phyloP scores from a whole-genome alignment of 495 filamentous ascomycete species.

The Echria macrotheca region DNA sequence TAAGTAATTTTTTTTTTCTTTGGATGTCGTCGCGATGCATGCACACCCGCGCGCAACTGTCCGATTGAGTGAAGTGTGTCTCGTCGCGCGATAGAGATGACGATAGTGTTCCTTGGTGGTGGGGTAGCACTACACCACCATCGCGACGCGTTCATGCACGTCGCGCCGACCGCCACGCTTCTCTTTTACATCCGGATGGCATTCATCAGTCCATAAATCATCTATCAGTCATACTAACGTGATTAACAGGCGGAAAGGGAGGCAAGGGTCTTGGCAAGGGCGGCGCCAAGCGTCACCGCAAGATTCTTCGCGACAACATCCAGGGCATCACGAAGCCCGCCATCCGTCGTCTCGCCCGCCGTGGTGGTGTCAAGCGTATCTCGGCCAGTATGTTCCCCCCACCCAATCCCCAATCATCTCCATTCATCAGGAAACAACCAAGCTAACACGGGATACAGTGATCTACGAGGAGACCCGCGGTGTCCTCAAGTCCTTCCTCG shows the following conservation, averaged over 20 bases:
- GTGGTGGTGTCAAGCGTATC: constrained; percentile 99
- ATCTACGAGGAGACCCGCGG: constrained; percentile 99
- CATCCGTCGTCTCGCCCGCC: constrained; percentile 98
- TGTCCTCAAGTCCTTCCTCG: constrained; percentile 99
- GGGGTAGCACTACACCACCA: too few relatives aligned
- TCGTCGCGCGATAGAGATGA: background rate
- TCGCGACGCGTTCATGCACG: background rate
- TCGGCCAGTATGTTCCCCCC: constrained; percentile 67
- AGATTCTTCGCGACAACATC: constrained; percentile 99
- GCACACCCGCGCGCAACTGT: too few relatives aligned
- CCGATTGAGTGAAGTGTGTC: too few relatives aligned
- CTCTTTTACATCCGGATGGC: background rate
- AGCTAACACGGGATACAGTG: constrained; percentile 52
- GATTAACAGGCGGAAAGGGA: constrained; percentile 67
- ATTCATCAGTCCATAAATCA: background rate
- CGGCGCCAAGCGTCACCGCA: constrained; percentile 91
- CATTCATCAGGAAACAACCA: too few relatives aligned
- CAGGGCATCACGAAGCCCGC: constrained; percentile 99
- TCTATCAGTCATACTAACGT: constrained; percentile 6
- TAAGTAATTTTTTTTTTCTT: constrained; percentile 51
- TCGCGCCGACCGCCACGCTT: background rate
- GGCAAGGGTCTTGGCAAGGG: constrained; percentile 89
- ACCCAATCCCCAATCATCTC: constrained; percentile 58
- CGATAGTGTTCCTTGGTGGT: background rate
- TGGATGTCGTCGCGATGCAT: constrained; percentile 12